These are phyloP conservation scores for Cryphonectria naterciae DNA, from an alignment of 2,329 filamentous ascomycete genomes.

Conservation along the genomic window DNA sequence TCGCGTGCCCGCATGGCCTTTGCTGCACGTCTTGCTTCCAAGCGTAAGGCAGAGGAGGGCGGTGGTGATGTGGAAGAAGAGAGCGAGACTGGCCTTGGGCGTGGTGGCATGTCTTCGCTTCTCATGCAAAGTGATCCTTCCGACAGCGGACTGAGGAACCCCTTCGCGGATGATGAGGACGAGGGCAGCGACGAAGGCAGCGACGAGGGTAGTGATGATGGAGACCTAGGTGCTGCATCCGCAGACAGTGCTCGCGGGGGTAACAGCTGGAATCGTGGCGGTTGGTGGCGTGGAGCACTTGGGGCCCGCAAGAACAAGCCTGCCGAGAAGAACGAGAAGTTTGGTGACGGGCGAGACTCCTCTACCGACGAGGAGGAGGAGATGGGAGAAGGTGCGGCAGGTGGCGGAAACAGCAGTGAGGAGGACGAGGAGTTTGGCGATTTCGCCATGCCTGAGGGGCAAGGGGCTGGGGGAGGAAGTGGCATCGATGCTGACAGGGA, in stretches of 20 bases:
- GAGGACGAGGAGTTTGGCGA: slow-evolving; percentile 71
- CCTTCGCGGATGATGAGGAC: slow-evolving; percentile 62
- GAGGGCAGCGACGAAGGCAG: slow-evolving; percentile 58
- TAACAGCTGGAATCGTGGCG: slow-evolving; percentile 40
- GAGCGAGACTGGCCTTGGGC: slow-evolving; percentile 31
- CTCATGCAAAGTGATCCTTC: slow-evolving; percentile 19
- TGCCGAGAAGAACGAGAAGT: slow-evolving; percentile 37
- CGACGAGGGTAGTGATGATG: slow-evolving; percentile 47
- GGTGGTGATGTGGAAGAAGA: slow-evolving; percentile 45
- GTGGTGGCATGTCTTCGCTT: slow-evolving; percentile 22
- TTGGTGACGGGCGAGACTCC: slow-evolving; percentile 44
- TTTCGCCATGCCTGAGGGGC: slow-evolving; percentile 66
- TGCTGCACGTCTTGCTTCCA: slow-evolving; percentile 83
- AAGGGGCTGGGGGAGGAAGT: slow-evolving; percentile 26
- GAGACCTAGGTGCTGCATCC: slow-evolving; percentile 40
- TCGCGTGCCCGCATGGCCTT: slow-evolving; percentile 86
- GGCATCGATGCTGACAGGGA: slow-evolving; percentile 39
- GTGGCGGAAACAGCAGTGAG: slow-evolving; percentile 53
- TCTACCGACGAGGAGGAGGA: slow-evolving; percentile 42
- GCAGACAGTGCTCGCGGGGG: slow-evolving; percentile 35
- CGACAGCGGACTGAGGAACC: slow-evolving; percentile 46
- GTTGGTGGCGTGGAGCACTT: slow-evolving; percentile 44
- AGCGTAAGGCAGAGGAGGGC: slow-evolving; percentile 57
- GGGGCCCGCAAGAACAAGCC: slow-evolving; percentile 24
- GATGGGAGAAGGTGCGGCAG: slow-evolving; percentile 52